Conservation (phyloP, 768 basidiomycete genomes). For the Hypholoma sublateritium region DNA sequence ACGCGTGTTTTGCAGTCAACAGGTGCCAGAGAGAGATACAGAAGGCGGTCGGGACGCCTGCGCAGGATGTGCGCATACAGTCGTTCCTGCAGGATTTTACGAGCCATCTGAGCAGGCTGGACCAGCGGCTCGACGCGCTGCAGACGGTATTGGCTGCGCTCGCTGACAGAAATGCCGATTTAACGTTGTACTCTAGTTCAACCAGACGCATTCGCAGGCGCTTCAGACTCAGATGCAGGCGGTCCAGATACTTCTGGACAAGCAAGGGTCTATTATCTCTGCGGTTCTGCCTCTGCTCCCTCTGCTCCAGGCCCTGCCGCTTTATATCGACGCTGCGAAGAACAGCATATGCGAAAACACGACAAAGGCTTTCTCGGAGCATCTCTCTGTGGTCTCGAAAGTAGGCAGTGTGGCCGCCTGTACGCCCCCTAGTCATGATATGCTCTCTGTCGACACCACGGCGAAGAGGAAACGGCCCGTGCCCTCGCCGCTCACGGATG, state of each 20-base stretch:
- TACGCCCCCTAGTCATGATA: not conserved
- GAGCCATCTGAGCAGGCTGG: conserved; percentile 42
- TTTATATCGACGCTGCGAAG: conserved; percentile 50
- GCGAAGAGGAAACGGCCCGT: not conserved
- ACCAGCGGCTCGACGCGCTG: conserved; percentile 57
- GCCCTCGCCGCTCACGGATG: not conserved
- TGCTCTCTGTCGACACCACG: not conserved
- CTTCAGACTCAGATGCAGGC: conserved; percentile 56
- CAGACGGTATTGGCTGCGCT: conserved; percentile 38
- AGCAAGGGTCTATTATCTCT: conserved; percentile 55
- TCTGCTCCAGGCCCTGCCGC: conserved; percentile 55
- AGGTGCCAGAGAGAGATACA: conserved; percentile 63
- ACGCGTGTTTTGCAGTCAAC: conserved; percentile 43
- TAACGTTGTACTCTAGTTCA: conserved; percentile 31
- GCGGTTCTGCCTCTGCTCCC: conserved; percentile 61
- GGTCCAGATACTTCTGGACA: conserved; percentile 61
- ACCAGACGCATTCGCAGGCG: conserved; percentile 42
- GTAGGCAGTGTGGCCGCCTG: not conserved
- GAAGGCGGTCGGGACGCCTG: conserved; percentile 54
- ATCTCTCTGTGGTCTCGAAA: not conserved
- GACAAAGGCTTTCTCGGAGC: not conserved
- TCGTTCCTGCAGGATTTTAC: conserved; percentile 41
- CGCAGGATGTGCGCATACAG: conserved; percentile 44
- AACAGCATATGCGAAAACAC: conserved; percentile 30
- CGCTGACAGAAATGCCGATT: not conserved